Conservation (phyloP, 176 grass and related monocot genomes). For the Avena insularis region DNA sequence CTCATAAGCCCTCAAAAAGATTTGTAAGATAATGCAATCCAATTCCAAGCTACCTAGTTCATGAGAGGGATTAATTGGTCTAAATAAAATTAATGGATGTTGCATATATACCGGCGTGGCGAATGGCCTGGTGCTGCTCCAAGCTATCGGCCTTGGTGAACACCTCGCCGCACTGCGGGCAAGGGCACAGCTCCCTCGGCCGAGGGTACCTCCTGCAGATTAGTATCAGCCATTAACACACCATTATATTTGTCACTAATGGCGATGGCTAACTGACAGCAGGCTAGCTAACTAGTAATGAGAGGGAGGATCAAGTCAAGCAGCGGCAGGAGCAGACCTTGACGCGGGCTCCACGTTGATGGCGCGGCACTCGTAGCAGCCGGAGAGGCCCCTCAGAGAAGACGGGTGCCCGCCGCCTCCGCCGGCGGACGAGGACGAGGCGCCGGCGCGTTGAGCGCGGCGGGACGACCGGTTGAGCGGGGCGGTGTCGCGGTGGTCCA, state of each 20-base stretch:
- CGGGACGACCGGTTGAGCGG: constrained; percentile 44
- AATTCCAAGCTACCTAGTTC: no score
- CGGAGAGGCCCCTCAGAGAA: constrained; percentile 60
- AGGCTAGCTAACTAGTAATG: neutral
- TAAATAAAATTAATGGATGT: no score
- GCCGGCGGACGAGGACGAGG: neutral
- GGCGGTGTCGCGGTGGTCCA: constrained; percentile 46
- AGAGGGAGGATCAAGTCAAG: no score
- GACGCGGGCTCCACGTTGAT: constrained; percentile 80
- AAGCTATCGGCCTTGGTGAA: constrained; percentile 86
- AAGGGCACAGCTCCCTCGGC: constrained; percentile 66
- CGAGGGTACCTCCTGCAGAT: constrained; percentile 67
- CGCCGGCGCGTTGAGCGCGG: constrained; percentile 34
- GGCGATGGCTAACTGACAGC: neutral
- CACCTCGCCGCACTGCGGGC: constrained; percentile 83
- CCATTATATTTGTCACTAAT: neutral
- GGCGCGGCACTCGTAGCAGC: constrained; percentile 89
- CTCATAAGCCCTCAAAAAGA: neutral
- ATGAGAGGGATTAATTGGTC: no score
- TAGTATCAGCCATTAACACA: neutral
- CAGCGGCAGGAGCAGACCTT: constrained; percentile 34
- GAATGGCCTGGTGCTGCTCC: constrained; percentile 82
- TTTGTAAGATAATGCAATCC: neutral
- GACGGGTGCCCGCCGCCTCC: constrained; percentile 38
- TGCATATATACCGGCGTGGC: constrained; percentile 67